Evolutionary conservation across 139 green algal genomes (phyloP), one percentile per base, ranked within the genome.

Genomic region (Closterium sp.): DNA sequence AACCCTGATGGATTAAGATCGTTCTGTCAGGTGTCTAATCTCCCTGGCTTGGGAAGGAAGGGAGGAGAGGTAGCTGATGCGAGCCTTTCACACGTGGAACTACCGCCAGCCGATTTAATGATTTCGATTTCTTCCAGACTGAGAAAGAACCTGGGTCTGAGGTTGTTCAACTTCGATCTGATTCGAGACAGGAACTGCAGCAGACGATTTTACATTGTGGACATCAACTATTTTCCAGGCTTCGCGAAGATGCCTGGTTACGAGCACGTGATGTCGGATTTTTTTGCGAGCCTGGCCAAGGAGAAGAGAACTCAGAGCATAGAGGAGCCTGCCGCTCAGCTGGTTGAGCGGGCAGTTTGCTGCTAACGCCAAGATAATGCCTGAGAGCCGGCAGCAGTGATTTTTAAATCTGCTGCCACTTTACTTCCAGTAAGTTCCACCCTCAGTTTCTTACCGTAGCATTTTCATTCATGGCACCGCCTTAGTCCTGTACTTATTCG

Each of bases 161-260:
- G 88, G 28, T 69, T 94, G 34, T 94, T 94, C 55, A 94, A 94
- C 85, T 87, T 90, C 12, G 92, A 94, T 85, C 86, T 94, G 30
- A 94, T 94, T 87, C 90, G 92, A 21, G 85, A 92, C 83, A 86
- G 83, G 30, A 86, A 33, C 83, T 33, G 83, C 83, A 86, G 83
- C 83, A 86, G 83, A 33, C 34, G 69, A 19, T 94, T 91, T 84
- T 94, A 93, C 43, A 66, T 94, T 30, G 91, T 94, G 12, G 92
- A 94, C 90, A 94, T 94, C 34, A 94, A 94, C 84, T 94, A 94
- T 91, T 94, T 94, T 66, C 92, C 92, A 86, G 92, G 92, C 38
- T 92, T 89, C 81, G 89, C 89, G 12, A 92, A 92, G 76, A 92
- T 92, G 89, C 89, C 89, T 30, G 64, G 76, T n/a, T 92, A 90